A percentile compares a stretch with the other conserved stretches of the same genome.
phyloP scores from a whole-genome alignment of 139 green algal species.

The Chloropicon primus region DNA sequence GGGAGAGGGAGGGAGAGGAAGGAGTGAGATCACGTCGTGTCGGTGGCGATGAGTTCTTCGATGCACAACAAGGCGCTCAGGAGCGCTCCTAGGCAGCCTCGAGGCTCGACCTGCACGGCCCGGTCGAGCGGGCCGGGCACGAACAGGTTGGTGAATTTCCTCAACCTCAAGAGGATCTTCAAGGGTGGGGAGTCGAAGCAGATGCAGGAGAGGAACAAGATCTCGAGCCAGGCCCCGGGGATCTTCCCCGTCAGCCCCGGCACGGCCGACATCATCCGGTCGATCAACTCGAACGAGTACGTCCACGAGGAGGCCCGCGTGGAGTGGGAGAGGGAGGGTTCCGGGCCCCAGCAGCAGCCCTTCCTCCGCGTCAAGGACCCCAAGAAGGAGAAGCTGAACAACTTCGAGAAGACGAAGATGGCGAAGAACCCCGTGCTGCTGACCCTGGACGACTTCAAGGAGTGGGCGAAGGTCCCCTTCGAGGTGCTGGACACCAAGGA shows the following conservation, averaged over 20 bases:
- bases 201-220: background rate
- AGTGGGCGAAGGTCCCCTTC: background rate
- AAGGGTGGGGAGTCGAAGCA: too few relatives aligned
- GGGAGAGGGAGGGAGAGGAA: too few relatives aligned
- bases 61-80: too few relatives aligned
- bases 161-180: background rate
- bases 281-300: background rate
- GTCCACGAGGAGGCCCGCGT: background rate
- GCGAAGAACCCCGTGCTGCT: slow-evolving; percentile 48
- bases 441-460: background rate
- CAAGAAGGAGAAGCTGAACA: background rate
- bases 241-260: background rate
- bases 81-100: too few relatives aligned
- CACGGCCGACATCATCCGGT: background rate
- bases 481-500: background rate
- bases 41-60: too few relatives aligned
- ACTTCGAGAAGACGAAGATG: slow-evolving; percentile 28
- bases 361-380: background rate
- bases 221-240: background rate
- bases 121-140: too few relatives aligned
- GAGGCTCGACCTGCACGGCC: too few relatives aligned
- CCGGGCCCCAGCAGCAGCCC: too few relatives aligned
- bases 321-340: too few relatives aligned
- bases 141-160: background rate
- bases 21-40: too few relatives aligned